Conservation (phyloP, 768 basidiomycete genomes). For the Hericium alpestre region DNA sequence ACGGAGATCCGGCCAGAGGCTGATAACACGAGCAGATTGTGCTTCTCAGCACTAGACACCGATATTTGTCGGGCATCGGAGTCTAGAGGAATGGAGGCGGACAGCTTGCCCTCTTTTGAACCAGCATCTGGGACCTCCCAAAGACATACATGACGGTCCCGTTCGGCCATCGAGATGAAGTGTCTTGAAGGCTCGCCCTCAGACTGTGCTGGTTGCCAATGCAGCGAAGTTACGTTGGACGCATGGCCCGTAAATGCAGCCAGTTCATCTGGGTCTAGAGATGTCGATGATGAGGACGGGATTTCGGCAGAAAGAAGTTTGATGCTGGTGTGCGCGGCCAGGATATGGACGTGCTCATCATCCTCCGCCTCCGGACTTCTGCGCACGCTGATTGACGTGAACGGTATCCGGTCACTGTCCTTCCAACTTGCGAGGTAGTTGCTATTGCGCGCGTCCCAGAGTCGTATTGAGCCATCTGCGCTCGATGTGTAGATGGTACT, state of each 20-base stretch:
- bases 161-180: conserved; percentile 52
- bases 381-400: conserved; percentile 38
- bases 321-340: conserved; percentile 53
- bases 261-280: conserved; percentile 33
- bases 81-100: conserved; percentile 54
- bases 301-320: conserved; percentile 33
- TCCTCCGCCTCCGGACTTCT: conserved; percentile 26
- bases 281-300: conserved; percentile 19
- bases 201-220: conserved; percentile 36
- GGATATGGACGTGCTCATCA: conserved; percentile 28
- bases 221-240: conserved; percentile 39
- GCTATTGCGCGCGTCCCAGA: conserved; percentile 47
- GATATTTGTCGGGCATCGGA: conserved; percentile 43
- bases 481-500: conserved; percentile 44
- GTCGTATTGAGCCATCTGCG: conserved; percentile 43
- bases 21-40: conserved; percentile 43
- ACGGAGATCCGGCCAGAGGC: conserved; percentile 50
- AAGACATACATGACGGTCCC: conserved; percentile 50
- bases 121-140: conserved; percentile 42
- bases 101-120: conserved; percentile 37
- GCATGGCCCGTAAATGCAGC: conserved; percentile 58
- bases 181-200: conserved; percentile 27
- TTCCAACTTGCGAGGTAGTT: conserved; percentile 42
- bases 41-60: conserved; percentile 20
- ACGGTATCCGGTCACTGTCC: conserved; percentile 48